phyloP scores from a whole-genome alignment of 2,329 filamentous ascomycete species.

The Nigrospora oryzae region DNA sequence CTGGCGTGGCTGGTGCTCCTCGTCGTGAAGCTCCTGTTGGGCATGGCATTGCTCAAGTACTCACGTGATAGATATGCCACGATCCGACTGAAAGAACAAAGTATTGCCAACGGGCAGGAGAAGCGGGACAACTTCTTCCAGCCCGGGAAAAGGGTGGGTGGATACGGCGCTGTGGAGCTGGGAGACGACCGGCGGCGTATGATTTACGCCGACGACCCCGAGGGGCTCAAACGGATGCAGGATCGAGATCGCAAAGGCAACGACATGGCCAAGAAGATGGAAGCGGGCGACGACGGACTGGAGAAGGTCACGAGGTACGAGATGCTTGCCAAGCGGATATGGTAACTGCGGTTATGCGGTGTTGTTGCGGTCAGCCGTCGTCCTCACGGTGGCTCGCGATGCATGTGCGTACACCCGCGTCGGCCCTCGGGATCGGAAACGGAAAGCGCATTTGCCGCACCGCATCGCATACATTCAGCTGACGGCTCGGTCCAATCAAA shows the following conservation, averaged over 20 bases:
- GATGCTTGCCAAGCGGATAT: conserved; percentile 95
- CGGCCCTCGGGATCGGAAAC: no score
- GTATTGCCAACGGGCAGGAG: conserved; percentile 32
- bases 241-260: conserved; percentile 57
- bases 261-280: conserved; percentile 42
- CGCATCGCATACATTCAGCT: no score
- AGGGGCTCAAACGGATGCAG: conserved; percentile 53
- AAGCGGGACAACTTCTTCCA: conserved; percentile 54
- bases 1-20: conserved; percentile 78
- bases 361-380: neutral
- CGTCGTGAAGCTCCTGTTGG: conserved; percentile 75
- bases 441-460: no score
- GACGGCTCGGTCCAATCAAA: no score
- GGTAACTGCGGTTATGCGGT: conserved; percentile 44
- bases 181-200: conserved; percentile 77
- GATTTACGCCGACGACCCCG: conserved; percentile 80
- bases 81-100: conserved; percentile 66
- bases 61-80: conserved; percentile 68
- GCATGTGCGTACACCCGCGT: no score
- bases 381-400: neutral
- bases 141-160: conserved; percentile 67
- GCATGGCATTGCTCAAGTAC: conserved; percentile 78
- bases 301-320: conserved; percentile 69
- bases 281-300: conserved; percentile 41
- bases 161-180: conserved; percentile 79